These are phyloP conservation scores for Lasiodiplodia gonubiensis DNA, from an alignment of 2,329 filamentous ascomycete species.

Conservation along the genomic window DNA sequence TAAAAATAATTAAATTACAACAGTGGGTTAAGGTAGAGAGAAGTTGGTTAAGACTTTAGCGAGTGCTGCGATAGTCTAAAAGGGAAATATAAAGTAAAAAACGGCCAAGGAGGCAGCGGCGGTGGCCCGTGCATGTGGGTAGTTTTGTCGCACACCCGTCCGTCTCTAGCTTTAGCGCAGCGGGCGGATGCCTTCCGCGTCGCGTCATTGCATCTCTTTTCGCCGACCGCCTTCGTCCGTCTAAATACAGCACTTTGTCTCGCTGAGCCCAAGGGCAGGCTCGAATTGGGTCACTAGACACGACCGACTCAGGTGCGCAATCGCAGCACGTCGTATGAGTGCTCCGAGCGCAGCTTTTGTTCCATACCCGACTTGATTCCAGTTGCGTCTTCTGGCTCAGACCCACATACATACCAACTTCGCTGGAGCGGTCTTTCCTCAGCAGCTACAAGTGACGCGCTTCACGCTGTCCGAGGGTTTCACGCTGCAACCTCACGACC, in stretches of 20 bases:
- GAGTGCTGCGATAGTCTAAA: too few species aligned
- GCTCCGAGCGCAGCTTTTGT: neutral
- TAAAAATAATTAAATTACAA: too few species aligned
- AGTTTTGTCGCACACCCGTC: neutral
- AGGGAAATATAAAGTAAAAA: too few species aligned
- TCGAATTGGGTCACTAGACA: neutral
- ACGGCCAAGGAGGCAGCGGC: too few species aligned
- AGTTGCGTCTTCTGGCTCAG: neutral
- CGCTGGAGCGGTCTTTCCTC: neutral
- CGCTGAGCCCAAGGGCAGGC: neutral
- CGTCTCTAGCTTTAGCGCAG: conserved; percentile 10
- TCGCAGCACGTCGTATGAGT: neutral
- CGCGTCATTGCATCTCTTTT: conserved; percentile 6
- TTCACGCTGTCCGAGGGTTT: neutral
- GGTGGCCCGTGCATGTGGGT: too few species aligned
- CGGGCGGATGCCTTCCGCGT: neutral
- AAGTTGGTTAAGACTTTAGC: too few species aligned
- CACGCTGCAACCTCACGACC: neutral
- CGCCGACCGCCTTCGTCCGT: conserved; percentile 1
- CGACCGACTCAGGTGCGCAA: neutral
- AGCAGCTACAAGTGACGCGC: neutral
- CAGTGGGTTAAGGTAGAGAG: too few species aligned
- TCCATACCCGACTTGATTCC: neutral
- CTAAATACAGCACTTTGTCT: neutral
- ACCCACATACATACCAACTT: neutral